phyloP scores from a whole-genome alignment of 1,284 basidiomycete genomes.

The Fomes fomentarius region DNA sequence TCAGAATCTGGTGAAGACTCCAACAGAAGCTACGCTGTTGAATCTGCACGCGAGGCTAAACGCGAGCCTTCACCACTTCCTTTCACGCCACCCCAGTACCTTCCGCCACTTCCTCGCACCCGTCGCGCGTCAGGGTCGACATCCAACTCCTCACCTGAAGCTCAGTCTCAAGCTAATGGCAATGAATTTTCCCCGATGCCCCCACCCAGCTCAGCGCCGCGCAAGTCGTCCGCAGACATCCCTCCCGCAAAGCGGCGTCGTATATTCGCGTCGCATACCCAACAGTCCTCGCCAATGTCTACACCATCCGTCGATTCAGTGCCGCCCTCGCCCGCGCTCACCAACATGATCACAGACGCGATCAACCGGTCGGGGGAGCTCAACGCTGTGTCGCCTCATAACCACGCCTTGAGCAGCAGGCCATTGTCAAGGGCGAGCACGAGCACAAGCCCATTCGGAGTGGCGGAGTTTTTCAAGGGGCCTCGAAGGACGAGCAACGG shows the following conservation, averaged over 20 bases:
- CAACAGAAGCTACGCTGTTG: not conserved
- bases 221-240: not conserved
- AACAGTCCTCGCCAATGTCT: constrained; percentile 26
- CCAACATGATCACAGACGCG: constrained; percentile 22
- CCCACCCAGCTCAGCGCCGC: not conserved
- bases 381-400: constrained; percentile 5
- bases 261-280: constrained; percentile 20
- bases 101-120: constrained; percentile 5
- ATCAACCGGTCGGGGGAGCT: constrained; percentile 19
- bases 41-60: not conserved
- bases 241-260: constrained; percentile 9
- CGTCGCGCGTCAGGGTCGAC: not conserved
- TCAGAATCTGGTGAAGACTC: not conserved
- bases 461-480: not conserved
- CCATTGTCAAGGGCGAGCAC: not conserved
- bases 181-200: not conserved
- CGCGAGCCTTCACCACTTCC: not conserved
- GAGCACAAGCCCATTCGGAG: not conserved
- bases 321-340: constrained; percentile 23
- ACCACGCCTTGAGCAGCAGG: not conserved
- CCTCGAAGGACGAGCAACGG: constrained; percentile 4
- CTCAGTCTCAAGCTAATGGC: not conserved
- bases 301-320: constrained; percentile 18
- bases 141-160: not conserved
- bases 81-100: not conserved